Conservation (phyloP, 2,329 filamentous ascomycete genomes). For the Stylonectria norvegica region DNA sequence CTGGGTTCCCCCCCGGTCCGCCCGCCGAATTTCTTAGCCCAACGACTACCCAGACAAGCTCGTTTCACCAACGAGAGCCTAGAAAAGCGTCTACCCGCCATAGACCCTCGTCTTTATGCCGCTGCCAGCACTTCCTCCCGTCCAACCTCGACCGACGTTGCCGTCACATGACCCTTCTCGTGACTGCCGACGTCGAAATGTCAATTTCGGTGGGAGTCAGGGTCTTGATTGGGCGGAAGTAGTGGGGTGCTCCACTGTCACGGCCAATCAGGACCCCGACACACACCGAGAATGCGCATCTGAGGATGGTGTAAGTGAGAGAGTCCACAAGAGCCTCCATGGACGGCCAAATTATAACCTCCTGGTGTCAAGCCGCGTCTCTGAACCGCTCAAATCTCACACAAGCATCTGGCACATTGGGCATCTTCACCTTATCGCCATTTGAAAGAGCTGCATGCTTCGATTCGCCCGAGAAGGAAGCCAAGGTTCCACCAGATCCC, state of each 20-base stretch:
- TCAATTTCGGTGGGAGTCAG: constrained; percentile 31
- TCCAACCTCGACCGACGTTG: constrained; percentile 10
- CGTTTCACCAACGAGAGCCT: constrained; percentile 10
- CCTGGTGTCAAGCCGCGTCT: constrained; percentile 37
- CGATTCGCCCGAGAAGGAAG: constrained; percentile 35
- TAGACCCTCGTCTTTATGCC: constrained; percentile 10
- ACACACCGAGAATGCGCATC: constrained; percentile 31
- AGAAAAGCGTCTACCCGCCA: constrained; percentile 11
- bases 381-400: constrained; percentile 38
- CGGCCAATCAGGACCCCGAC: constrained; percentile 22
- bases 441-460: constrained; percentile 36
- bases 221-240: constrained; percentile 28
- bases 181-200: constrained; percentile 13
- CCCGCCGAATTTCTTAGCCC: constrained; percentile 12
- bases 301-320: constrained; percentile 39
- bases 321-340: constrained; percentile 34
- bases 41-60: constrained; percentile 9
- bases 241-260: constrained; percentile 9
- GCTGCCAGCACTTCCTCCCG: constrained; percentile 8
- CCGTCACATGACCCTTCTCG: constrained; percentile 20
- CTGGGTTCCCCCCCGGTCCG: constrained; percentile 11
- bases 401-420: constrained; percentile 39
- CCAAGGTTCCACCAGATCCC: constrained; percentile 41
- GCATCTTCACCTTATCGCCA: constrained; percentile 39
- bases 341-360: constrained; percentile 39